Conservation (phyloP, 257 asterid species). For the Jacaranda mimosifolia region DNA sequence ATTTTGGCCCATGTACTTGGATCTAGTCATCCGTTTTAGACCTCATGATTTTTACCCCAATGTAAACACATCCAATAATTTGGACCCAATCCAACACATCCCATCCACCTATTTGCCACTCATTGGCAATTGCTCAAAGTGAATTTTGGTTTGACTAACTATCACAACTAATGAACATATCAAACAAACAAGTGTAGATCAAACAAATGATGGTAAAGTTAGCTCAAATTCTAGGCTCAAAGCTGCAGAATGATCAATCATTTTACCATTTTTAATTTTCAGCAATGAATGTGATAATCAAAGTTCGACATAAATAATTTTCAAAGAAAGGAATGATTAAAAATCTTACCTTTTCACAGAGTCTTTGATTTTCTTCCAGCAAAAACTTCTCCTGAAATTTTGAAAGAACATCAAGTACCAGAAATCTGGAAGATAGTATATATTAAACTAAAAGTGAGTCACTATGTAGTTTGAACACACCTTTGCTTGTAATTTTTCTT, state of each 20-base stretch:
- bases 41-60: too few relatives aligned
- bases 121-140: not conserved
- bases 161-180: not conserved
- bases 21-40: too few relatives aligned
- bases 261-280: not conserved
- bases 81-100: not conserved
- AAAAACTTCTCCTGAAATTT: slow-evolving; percentile 39
- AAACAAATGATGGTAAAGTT: not conserved
- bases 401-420: not conserved
- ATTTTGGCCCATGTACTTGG: too few relatives aligned
- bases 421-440: not conserved
- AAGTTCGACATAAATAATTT: not conserved
- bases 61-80: too few relatives aligned
- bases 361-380: slow-evolving; percentile 40
- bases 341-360: slow-evolving; percentile 33
- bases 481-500: slow-evolving; percentile 37
- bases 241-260: not conserved
- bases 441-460: not conserved
- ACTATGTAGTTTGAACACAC: slow-evolving; percentile 17
- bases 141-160: not conserved
- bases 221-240: not conserved
- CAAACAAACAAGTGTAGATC: not conserved
- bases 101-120: too few relatives aligned
- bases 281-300: not conserved
- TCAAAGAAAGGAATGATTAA: not conserved